Conservation (phyloP, 2,329 filamentous ascomycete species). For the Penicillium sp. region DNA sequence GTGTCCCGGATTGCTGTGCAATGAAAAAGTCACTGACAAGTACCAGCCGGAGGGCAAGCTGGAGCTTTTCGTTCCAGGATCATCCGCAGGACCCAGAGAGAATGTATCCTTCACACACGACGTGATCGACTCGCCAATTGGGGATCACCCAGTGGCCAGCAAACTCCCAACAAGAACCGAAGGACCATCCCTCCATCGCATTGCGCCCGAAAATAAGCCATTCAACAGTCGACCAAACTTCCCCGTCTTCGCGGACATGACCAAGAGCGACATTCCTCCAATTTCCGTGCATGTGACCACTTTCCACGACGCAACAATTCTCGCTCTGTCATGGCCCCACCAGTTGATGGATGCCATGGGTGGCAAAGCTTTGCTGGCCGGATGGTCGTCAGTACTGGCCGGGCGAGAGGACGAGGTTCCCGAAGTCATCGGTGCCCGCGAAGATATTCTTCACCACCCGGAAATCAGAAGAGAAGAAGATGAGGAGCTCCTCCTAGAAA, state of each 20-base stretch:
- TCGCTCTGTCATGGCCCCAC: conserved; percentile 14
- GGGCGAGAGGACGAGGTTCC: conserved; percentile 9
- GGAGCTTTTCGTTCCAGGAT: conserved; percentile 5
- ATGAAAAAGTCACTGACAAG: not conserved
- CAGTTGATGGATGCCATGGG: conserved; percentile 15
- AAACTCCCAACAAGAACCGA: conserved; percentile 6
- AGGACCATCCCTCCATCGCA: conserved; percentile 8
- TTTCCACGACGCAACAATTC: conserved; percentile 14
- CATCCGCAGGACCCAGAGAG: not conserved
- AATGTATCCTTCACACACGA: conserved; percentile 15
- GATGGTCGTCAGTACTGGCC: conserved; percentile 12
- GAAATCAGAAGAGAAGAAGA: not conserved
- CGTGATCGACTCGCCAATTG: conserved; percentile 7
- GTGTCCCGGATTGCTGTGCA: not conserved
- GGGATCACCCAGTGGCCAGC: conserved; percentile 8
- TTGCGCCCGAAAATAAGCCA: conserved; percentile 7
- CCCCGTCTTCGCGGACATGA: conserved; percentile 10
- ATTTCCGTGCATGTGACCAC: conserved; percentile 14
- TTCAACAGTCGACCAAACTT: conserved; percentile 9
- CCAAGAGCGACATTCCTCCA: not conserved
- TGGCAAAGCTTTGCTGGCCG: conserved; percentile 6
- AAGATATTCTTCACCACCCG: conserved; percentile 9
- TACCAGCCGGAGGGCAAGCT: conserved; percentile 6
- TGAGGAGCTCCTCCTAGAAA: conserved; percentile 7
- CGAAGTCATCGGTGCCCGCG: conserved; percentile 5